A percentile compares a stretch with the other conserved stretches of the same genome.
These are phyloP conservation scores for Davidsoniella neocaledoniae DNA, from an alignment of 2,329 filamentous ascomycete species.

Conservation along the genomic window DNA sequence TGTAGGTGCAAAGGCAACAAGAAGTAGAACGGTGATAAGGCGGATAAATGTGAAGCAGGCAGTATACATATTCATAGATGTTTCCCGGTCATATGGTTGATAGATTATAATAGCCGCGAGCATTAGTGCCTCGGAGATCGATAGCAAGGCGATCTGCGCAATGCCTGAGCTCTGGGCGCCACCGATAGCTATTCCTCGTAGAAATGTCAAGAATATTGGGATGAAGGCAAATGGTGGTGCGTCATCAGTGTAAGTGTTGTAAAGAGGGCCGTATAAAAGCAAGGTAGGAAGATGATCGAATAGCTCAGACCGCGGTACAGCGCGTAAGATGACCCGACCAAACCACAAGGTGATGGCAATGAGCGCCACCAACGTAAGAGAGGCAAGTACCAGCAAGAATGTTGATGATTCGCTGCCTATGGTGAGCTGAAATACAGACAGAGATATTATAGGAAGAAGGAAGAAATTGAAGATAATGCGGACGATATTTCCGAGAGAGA, in stretches of 20 bases:
- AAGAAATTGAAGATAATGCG: constrained; percentile 89
- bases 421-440: constrained; percentile 86
- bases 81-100: constrained; percentile 74
- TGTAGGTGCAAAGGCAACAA: constrained; percentile 70
- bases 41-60: constrained; percentile 66
- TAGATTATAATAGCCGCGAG: constrained; percentile 79
- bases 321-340: constrained; percentile 61
- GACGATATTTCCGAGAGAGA: constrained; percentile 61
- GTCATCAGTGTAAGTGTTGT: constrained; percentile 94
- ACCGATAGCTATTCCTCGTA: constrained; percentile 79
- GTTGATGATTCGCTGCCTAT: constrained; percentile 50
- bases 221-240: constrained; percentile 80
- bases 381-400: constrained; percentile 58
- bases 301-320: constrained; percentile 66
- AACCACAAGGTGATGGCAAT: constrained; percentile 64
- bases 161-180: constrained; percentile 86
- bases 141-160: constrained; percentile 78
- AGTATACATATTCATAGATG: constrained; percentile 95
- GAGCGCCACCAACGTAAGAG: constrained; percentile 55
- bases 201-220: constrained; percentile 66
- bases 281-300: constrained; percentile 90
- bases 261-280: constrained; percentile 77
- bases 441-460: constrained; percentile 65
- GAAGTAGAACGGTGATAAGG: constrained; percentile 57
- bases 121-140: constrained; percentile 84